A percentile compares a stretch with the other conserved stretches of the same genome.
phyloP scores from a whole-genome alignment of 2,329 filamentous ascomycete species.

The Pyrenophora seminiperda region DNA sequence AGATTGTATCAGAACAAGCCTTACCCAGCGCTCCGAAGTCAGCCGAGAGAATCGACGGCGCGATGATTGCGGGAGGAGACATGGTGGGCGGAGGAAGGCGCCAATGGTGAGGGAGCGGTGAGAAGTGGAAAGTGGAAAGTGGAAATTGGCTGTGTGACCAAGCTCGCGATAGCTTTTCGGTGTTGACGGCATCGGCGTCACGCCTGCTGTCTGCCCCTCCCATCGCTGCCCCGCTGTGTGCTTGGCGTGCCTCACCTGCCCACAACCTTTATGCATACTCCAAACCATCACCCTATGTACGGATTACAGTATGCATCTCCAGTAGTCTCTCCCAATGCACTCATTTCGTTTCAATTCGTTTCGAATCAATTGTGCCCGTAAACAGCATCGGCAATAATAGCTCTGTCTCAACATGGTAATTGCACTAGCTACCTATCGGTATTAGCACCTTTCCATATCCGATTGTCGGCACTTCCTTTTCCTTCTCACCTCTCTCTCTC shows the following conservation, averaged over 20 bases:
- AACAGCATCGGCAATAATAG: no score
- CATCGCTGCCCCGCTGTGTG: constrained; percentile 14
- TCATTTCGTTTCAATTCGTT: background rate
- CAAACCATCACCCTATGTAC: background rate
- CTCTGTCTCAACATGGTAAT: no score
- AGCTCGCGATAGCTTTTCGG: constrained; percentile 39
- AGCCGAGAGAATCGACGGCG: constrained; percentile 95
- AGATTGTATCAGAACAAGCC: constrained; percentile 85
- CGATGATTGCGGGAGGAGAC: constrained; percentile 91
- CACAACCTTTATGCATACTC: background rate
- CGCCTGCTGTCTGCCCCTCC: constrained; percentile 27
- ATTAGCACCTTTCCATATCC: no score
- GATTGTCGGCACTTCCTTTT: background rate
- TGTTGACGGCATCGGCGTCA: constrained; percentile 38
- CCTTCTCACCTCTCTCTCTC: no score
- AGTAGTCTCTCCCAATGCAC: no score
- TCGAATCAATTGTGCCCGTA: no score
- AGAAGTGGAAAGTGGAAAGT: no score
- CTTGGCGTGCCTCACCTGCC: constrained; percentile 24
- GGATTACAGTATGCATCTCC: no score
- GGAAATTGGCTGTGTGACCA: constrained; percentile 31
- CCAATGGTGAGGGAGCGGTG: constrained; percentile 25
- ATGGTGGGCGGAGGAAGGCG: constrained; percentile 57
- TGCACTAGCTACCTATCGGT: no score
- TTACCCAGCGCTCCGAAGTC: constrained; percentile 89